Evolutionary conservation across 768 basidiomycete species (phyloP), one percentile per base, ranked within the genome.

Genomic region (Gloeophyllum trabeum): DNA sequence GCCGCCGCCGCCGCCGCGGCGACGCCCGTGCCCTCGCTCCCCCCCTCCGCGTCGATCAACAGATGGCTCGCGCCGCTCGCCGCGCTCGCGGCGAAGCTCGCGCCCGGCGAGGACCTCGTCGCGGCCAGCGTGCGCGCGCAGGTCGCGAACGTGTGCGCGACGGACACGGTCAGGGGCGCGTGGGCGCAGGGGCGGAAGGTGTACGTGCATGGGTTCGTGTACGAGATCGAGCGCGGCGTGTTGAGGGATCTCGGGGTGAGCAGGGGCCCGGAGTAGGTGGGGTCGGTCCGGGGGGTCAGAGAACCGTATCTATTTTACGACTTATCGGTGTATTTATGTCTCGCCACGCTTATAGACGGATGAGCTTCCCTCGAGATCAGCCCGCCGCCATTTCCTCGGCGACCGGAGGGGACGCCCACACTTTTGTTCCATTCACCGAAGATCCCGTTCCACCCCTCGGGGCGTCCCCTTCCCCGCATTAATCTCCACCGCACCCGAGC

Each of bases 1-100:
- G 71, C 75, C 34, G 67, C 63, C 43, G 60, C 57, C n/a, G 53
- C 61, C 13, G 42, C 49, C 5, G 50, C 66, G 39, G 41, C 53
- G 21, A 43, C 54, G 39, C 57, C 56, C 21, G 59, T 50, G 23
- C 54, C 57, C 19, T 51, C 35, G n/a, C 21, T 23, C 37, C 47
- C 39, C 41, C 57, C 61, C 24, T 60, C 64, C 34, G 64, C 69
- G 0, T 67, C 79, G 5, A 70, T 92, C 48, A 69, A 69, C 21
- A 73, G 75, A 40, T 92, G 86, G 84, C 65, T 91, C 36, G 64
- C 69, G 21, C 82, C 87, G 0, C 69, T 91, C 51, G 74, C 75
- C 41, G 36, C 20, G 20, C 7, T 37, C 7, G 36, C 36, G 20
- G 7, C 36, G 12, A 13, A 12, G 7, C 36, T 21, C 10, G 20